Percentiles rank a stretch among this genome's conserved stretches.
phyloP scores from a whole-genome alignment of 306 rosid species.

The Gastrolobium villosum region DNA sequence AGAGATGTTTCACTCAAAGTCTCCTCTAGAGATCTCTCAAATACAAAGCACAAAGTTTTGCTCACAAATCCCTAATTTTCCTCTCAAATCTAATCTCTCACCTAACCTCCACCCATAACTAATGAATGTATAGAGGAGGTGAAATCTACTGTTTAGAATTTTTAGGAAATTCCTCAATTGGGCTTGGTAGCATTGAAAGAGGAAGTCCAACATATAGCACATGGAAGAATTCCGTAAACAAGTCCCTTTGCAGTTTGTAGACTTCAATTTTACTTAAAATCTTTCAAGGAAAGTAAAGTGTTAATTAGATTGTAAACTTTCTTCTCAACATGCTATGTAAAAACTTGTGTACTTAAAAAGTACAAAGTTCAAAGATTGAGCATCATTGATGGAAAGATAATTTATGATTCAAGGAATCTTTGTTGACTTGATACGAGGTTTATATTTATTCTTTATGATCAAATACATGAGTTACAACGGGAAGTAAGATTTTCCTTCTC shows the following conservation, averaged over 20 bases:
- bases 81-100: no score
- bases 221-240: no score
- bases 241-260: background rate
- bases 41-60: no score
- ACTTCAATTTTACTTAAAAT: background rate
- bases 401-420: constrained; percentile 20
- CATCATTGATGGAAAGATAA: constrained; percentile 15
- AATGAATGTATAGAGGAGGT: no score
- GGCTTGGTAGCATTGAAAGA: no score
- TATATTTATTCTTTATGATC: background rate
- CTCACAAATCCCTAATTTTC: no score
- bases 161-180: no score
- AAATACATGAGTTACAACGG: constrained; percentile 17
- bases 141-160: no score
- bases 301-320: background rate
- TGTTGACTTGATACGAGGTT: background rate
- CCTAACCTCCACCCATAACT: no score
- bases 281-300: background rate
- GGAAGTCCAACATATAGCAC: no score
- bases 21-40: no score
- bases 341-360: background rate
- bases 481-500: background rate
- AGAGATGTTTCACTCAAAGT: no score
- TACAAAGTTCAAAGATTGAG: constrained; percentile 19
- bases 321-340: background rate